Evolutionary conservation across 768 basidiomycete species (phyloP).

Genomic region (Tephrocybe rancida): DNA sequence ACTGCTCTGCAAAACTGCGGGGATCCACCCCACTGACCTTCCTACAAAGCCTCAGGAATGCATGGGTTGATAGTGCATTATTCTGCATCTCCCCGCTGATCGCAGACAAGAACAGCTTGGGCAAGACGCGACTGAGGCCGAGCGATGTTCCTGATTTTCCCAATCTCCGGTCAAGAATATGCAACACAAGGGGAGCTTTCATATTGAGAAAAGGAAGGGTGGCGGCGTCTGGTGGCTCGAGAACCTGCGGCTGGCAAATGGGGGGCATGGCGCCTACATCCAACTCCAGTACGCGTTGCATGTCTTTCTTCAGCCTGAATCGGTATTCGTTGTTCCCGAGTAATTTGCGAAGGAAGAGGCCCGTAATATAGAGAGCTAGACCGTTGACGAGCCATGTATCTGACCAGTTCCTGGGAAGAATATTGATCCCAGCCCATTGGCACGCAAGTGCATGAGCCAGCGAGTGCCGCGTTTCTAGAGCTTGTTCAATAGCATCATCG

Average conservation of each 20-base stretch:
- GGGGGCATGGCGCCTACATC: constrained; percentile 91
- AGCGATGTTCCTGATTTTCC: constrained; percentile 95
- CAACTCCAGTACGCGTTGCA: constrained; percentile 86
- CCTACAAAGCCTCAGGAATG: constrained; percentile 88
- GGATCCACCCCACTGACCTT: constrained; percentile 93
- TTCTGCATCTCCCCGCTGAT: constrained; percentile 88
- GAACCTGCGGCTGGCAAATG: constrained; percentile 86
- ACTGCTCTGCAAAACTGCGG: constrained; percentile 94
- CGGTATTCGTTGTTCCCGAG: constrained; percentile 98
- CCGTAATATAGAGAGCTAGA: constrained; percentile 86
- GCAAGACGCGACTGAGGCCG: constrained; percentile 91
- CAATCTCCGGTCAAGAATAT: constrained; percentile 91
- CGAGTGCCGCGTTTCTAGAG: constrained; percentile 84
- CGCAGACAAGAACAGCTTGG: constrained; percentile 92
- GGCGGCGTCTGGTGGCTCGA: constrained; percentile 83
- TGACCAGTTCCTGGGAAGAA: constrained; percentile 89
- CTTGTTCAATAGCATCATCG: constrained; percentile 90
- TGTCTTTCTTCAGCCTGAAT: constrained; percentile 93
- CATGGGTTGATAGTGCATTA: constrained; percentile 86
- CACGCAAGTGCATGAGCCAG: constrained; percentile 88
- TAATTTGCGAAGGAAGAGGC: constrained; percentile 82
- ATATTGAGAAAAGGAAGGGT: constrained; percentile 88
- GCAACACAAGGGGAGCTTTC: constrained; percentile 94
- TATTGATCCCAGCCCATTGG: constrained; percentile 97
- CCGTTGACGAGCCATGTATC: constrained; percentile 98